Percentiles rank a stretch among this genome's conserved stretches.
These are phyloP conservation scores for Ceriops decandra DNA, from an alignment of 345 rosid species.

Conservation along the genomic window DNA sequence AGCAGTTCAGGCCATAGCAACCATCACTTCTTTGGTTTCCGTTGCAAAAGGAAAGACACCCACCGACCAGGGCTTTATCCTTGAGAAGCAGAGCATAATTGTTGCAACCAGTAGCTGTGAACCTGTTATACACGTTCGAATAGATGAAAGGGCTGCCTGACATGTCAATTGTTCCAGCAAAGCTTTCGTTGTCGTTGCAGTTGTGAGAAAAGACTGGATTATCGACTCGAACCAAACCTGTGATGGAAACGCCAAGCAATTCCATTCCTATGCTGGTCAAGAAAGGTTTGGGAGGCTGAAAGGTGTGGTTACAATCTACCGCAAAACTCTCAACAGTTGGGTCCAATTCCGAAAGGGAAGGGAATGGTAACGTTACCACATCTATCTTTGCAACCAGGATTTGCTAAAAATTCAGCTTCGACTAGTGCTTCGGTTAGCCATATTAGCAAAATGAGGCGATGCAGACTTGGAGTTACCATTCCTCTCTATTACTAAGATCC, in stretches of 20 bases:
- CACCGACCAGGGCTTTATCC: no score
- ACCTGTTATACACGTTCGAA: background rate
- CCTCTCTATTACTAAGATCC: no score
- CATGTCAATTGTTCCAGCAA: no score
- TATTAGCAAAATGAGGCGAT: no score
- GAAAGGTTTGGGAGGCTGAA: background rate
- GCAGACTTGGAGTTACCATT: no score
- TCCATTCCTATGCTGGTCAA: slow-evolving; percentile 12
- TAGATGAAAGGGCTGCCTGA: background rate
- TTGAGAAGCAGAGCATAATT: no score
- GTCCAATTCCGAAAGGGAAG: slow-evolving; percentile 7
- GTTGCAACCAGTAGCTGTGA: slow-evolving; percentile 7
- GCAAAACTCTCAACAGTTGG: no score
- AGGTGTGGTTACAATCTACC: background rate
- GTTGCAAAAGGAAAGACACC: no score
- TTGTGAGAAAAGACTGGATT: background rate
- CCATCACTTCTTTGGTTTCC: no score
- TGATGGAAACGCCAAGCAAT: background rate
- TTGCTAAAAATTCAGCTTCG: background rate
- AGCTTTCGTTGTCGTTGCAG: background rate
- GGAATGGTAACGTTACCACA: background rate
- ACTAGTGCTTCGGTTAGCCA: no score
- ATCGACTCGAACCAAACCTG: background rate
- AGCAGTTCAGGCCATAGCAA: no score
- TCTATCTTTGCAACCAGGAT: background rate